phyloP scores from a whole-genome alignment of 208 protist species.

The Leishmania mexicana region DNA sequence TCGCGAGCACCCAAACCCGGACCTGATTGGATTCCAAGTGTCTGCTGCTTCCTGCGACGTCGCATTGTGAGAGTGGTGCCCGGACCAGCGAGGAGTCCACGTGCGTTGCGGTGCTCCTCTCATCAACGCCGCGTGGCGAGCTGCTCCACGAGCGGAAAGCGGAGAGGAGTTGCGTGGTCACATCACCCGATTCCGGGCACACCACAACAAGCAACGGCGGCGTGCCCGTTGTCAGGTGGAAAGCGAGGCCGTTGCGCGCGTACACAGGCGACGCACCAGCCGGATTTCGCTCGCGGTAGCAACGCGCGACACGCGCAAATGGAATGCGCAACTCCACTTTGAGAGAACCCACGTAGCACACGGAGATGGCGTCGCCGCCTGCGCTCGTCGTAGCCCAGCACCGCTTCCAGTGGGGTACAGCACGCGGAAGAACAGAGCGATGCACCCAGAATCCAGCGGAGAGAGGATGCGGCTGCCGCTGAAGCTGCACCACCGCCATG shows the following conservation, averaged over 20 bases:
- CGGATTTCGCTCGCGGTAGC: conserved; percentile 23
- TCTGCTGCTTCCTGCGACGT: neutral
- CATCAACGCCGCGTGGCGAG: neutral
- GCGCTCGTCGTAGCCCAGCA: conserved; percentile 44
- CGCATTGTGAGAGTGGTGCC: neutral
- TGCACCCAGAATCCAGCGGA: conserved; percentile 68
- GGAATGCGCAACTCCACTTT: conserved; percentile 27
- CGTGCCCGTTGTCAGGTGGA: conserved; percentile 41
- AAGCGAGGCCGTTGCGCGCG: conserved; percentile 49
- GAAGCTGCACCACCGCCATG: conserved; percentile 16
- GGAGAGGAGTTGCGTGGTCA: conserved; percentile 38
- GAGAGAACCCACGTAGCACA: conserved; percentile 33
- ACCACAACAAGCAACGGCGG: conserved; percentile 50
- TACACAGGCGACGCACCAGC: conserved; percentile 33
- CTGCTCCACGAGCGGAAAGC: conserved; percentile 29
- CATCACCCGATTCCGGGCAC: conserved; percentile 39
- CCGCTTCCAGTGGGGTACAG: conserved; percentile 51
- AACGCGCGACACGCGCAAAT: conserved; percentile 25
- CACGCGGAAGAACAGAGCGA: conserved; percentile 48
- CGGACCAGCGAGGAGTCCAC: neutral
- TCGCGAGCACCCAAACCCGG: conserved; percentile 9
- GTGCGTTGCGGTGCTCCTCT: neutral
- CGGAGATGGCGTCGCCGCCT: conserved; percentile 13
- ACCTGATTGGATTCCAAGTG: neutral
- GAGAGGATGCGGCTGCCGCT: conserved; percentile 13